phyloP scores from a whole-genome alignment of 139 green algal genomes.

The Haematococcus lacustris region DNA sequence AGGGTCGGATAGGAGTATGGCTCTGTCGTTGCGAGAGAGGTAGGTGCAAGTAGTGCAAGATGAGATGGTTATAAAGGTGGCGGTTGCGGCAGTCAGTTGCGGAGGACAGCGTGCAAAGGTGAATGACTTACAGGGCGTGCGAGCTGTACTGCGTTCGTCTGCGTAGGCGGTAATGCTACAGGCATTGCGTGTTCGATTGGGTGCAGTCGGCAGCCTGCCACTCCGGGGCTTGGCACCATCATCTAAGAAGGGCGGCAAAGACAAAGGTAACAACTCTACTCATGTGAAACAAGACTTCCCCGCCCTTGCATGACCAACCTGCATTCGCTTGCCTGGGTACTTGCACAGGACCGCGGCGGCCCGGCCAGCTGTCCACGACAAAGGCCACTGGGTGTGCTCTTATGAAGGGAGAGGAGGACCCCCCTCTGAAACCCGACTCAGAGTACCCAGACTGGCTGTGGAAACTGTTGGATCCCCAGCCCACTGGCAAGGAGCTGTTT shows the following conservation, averaged over 20 bases:
- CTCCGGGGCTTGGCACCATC: background rate
- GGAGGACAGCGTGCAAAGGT: no score
- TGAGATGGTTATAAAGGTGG: background rate
- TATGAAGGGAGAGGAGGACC: constrained; percentile 47
- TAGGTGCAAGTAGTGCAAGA: background rate
- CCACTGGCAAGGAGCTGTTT: constrained; percentile 40
- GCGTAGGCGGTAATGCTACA: background rate
- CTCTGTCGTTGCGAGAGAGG: no score
- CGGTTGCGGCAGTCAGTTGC: background rate
- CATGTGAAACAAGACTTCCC: background rate
- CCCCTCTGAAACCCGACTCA: constrained; percentile 35
- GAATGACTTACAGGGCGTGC: no score
- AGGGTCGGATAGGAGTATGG: background rate
- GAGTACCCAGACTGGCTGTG: constrained; percentile 60
- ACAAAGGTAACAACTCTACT: constrained; percentile 23
- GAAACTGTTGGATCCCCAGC: constrained; percentile 22
- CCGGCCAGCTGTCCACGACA: constrained; percentile 31
- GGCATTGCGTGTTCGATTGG: background rate
- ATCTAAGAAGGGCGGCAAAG: constrained; percentile 24
- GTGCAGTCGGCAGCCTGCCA: background rate
- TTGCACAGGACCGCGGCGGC: constrained; percentile 26
- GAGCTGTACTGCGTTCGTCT: no score
- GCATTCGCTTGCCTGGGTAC: background rate
- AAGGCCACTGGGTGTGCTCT: constrained; percentile 43
- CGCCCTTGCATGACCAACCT: background rate